These are phyloP conservation scores for Wickerhamiella alocasiicola DNA, from an alignment of 805 yeast genomes.

Conservation along the genomic window DNA sequence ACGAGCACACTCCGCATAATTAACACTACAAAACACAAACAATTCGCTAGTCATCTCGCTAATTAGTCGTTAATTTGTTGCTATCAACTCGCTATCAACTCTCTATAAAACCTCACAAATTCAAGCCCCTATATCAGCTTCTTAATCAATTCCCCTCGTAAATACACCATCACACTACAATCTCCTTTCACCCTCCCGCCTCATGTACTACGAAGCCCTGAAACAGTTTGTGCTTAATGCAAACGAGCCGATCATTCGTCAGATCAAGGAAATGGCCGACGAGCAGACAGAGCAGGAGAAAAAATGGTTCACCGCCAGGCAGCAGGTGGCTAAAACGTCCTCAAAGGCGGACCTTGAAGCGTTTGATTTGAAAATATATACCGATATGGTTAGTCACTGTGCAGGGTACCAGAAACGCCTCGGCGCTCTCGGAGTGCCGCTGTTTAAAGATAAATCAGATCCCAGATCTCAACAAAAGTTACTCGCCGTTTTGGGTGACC, in stretches of 20 bases:
- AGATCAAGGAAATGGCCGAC: background rate
- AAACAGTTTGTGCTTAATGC: constrained; percentile 4
- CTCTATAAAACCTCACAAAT: no score
- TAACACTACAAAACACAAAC: no score
- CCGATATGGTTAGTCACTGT: background rate
- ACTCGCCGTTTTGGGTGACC: constrained; percentile 1
- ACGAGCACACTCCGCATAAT: no score
- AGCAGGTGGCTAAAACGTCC: background rate
- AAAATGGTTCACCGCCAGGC: constrained; percentile 5
- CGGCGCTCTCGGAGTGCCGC: background rate
- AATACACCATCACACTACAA: no score
- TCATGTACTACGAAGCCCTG: constrained; percentile 6
- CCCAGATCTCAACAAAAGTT: constrained; percentile 6
- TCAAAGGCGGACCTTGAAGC: background rate
- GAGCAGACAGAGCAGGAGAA: constrained; percentile 1
- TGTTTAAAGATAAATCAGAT: background rate
- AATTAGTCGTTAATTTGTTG: no score
- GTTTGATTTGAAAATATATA: constrained; percentile 1
- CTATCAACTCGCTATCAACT: no score
- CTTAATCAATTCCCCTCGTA: no score
- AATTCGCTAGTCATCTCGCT: no score
- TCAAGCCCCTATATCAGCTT: constrained; percentile 1
- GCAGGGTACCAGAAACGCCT: background rate
- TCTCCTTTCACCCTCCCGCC: background rate
- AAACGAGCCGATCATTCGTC: background rate